Conservation (phyloP, 2,329 filamentous ascomycete species). For the Cercospora brassicicola region DNA sequence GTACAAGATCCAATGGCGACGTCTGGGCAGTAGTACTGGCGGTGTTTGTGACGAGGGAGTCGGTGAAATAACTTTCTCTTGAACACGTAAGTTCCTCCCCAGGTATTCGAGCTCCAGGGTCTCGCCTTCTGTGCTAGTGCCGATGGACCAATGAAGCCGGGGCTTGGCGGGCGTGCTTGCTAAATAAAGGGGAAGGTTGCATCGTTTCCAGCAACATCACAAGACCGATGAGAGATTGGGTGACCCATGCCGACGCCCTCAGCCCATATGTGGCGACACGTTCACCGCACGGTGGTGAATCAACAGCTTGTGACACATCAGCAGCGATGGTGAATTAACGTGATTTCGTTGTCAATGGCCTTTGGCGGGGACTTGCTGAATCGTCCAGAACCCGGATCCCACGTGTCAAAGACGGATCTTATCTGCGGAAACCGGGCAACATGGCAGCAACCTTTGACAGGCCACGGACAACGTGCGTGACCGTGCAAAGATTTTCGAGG, state of each 20-base stretch:
- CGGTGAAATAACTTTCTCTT: constrained; percentile 8
- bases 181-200: background rate
- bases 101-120: constrained; percentile 3
- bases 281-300: background rate
- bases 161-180: background rate
- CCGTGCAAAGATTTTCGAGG: background rate
- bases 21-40: background rate
- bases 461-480: background rate
- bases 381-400: constrained; percentile 1
- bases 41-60: background rate
- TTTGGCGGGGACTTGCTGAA: background rate
- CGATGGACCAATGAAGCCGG: background rate
- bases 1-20: constrained; percentile 33
- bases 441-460: background rate
- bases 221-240: constrained; percentile 2
- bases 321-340: background rate
- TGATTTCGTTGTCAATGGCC: background rate
- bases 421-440: background rate
- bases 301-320: background rate
- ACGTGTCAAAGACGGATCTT: constrained; percentile 11
- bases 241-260: background rate
- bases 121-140: background rate
- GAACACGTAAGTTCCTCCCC: constrained; percentile 8
- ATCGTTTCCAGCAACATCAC: background rate
- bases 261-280: background rate